Conservation (phyloP, 352 stramenopile genomes). For the Aphanomyces stellatus region DNA sequence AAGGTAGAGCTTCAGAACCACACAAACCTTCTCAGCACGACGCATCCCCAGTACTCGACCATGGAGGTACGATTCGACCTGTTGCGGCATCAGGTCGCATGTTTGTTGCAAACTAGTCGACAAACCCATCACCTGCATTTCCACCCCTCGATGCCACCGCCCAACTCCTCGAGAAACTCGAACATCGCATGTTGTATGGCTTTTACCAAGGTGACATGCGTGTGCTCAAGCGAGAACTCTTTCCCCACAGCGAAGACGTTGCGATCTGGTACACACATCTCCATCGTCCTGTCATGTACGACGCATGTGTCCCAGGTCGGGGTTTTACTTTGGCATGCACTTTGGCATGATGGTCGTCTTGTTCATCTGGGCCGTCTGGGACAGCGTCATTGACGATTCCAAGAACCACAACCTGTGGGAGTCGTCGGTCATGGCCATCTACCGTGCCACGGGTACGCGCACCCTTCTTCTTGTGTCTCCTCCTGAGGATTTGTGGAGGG, state of each 20-base stretch:
- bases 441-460: conserved; percentile 10
- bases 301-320: conserved; percentile 7
- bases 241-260: conserved; percentile 14
- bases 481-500: not conserved
- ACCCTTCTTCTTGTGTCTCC: not conserved
- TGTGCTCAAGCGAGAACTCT: conserved; percentile 3
- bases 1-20: too few species aligned
- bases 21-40: too few species aligned
- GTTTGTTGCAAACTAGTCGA: too few species aligned
- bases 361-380: conserved; percentile 93
- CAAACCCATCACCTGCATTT: too few species aligned
- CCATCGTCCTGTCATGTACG: not conserved
- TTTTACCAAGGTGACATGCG: conserved; percentile 14
- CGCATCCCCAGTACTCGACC: too few species aligned
- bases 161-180: not conserved
- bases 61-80: too few species aligned
- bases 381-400: conserved; percentile 60
- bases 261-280: not conserved
- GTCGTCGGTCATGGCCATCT: conserved; percentile 18
- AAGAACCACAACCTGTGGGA: conserved; percentile 20
- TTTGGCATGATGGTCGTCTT: conserved; percentile 67
- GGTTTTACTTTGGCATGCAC: conserved; percentile 76
- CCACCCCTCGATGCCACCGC: not conserved
- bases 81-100: too few species aligned
- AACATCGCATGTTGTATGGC: not conserved